Evolutionary conservation across 1,284 basidiomycete species (phyloP).

Genomic region (Cystobasidium pallidum): DNA sequence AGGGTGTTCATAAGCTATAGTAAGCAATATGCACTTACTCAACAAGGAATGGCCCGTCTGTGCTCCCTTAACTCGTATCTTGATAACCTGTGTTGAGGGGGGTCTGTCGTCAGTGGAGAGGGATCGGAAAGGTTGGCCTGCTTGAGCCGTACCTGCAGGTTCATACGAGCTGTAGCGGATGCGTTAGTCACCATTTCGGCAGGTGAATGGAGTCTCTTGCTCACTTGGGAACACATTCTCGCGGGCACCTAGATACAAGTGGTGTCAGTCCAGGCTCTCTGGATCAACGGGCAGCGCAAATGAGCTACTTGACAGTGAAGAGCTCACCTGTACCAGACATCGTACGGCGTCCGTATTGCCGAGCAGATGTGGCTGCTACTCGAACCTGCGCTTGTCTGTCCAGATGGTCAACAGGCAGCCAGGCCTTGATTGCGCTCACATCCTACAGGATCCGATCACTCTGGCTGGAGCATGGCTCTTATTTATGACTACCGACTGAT

Average conservation of each 20-base stretch:
- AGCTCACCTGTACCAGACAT: constrained; percentile 40
- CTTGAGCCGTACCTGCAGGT: constrained; percentile 22
- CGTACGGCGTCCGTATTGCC: background rate
- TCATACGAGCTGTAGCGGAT: constrained; percentile 34
- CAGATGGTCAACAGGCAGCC: background rate
- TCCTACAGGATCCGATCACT: background rate
- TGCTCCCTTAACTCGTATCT: constrained; percentile 63
- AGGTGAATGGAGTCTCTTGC: background rate
- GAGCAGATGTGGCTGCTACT: background rate
- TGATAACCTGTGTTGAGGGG: constrained; percentile 33
- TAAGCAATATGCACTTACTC: constrained; percentile 72
- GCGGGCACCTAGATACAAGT: constrained; percentile 20
- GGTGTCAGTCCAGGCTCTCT: constrained; percentile 17
- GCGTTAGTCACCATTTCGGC: background rate
- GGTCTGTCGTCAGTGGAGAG: constrained; percentile 16
- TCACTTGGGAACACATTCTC: constrained; percentile 44
- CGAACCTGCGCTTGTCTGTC: background rate
- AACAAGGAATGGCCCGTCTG: constrained; percentile 96
- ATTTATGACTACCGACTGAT: background rate
- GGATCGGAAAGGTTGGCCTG: background rate
- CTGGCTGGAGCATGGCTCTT: background rate
- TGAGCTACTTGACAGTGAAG: background rate
- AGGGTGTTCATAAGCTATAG: background rate
- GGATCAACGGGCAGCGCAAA: background rate
- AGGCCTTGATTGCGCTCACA: background rate